Conservation (phyloP, 306 rosid genomes). For the Delonix regia region DNA sequence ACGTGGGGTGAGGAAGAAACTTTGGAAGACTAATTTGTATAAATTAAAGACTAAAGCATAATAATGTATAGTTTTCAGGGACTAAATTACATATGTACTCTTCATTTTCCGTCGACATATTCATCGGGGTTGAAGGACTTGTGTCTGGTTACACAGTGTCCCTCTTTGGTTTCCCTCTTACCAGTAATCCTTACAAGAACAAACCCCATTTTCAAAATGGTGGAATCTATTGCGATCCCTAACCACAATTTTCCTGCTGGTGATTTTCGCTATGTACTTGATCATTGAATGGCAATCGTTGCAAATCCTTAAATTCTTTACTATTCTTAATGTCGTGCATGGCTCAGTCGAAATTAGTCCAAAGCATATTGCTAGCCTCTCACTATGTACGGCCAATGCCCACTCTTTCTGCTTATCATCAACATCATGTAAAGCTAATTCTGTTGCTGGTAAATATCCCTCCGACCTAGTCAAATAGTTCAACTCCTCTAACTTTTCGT, state of each 20-base stretch:
- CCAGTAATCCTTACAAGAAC: slow-evolving; percentile 58
- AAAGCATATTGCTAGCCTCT: slow-evolving; percentile 55
- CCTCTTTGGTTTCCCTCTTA: slow-evolving; percentile 1
- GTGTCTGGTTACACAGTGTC: not conserved
- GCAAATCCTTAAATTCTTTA: slow-evolving; percentile 50
- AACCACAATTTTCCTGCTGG: slow-evolving; percentile 45
- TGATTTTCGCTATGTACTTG: slow-evolving; percentile 46
- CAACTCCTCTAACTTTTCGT: slow-evolving; percentile 44
- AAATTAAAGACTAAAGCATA: no score
- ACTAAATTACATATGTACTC: no score
- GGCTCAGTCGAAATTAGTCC: slow-evolving; percentile 51
- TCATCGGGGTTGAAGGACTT: not conserved
- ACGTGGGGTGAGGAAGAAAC: no score
- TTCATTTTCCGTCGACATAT: not conserved
- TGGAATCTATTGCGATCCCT: slow-evolving; percentile 62
- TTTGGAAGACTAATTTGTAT: no score
- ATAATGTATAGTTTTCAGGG: no score
- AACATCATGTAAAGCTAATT: slow-evolving; percentile 46
- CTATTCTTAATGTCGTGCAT: slow-evolving; percentile 44
- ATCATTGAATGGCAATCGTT: slow-evolving; percentile 55
- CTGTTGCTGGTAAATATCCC: slow-evolving; percentile 48
- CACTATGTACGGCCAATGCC: slow-evolving; percentile 54
- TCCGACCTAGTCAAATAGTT: slow-evolving; percentile 39
- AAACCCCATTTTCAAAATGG: slow-evolving; percentile 56
- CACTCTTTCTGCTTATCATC: slow-evolving; percentile 47